Base-by-base conservation (phyloP, 768 basidiomycete species). In the Auricularia auricula-judae region DNA sequence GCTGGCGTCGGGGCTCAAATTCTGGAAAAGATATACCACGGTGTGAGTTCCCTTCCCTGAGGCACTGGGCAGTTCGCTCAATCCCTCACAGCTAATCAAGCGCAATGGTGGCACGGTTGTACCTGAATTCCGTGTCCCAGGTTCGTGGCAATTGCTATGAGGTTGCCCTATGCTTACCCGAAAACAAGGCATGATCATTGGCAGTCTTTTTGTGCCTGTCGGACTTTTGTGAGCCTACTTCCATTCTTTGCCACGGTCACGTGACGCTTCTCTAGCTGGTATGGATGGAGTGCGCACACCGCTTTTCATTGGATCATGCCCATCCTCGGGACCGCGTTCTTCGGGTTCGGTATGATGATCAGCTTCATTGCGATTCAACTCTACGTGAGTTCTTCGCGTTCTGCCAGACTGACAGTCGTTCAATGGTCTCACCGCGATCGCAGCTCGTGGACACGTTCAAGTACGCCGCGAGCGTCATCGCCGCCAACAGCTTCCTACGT, bases 261-360 rank as follows among this genome's bases (percentile, higher is more conserved):
- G 39, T 42, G 39, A 42, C 39, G 8, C 4, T 42, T 7, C 14
- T 51, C 18, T 18, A 51, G 47, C 47, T 51, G 47, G 47, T 91
- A 88, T 70, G 89, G 89, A 21, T 91, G 88, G 89, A 87, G 88
- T n/a, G 88, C 88, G 3, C 76, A 86, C 65, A 81, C 83, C 0
- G 74, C 74, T 59, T 67, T 83, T 0, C 87, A 89, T 69, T 89
- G 87, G 87, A 87, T 89, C 39, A 85, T 89, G 83, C 87, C 87
- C 4, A 86, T 88, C 67, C 80, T 84, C 61, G 86, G 85, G 18
- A 51, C 18, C 10, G 5, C 47, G 10, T 21, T 51, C 47, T 51
- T 51, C 47, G 47, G 47, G 7, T 21, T 51, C 18, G 47, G 47
- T 4, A 10, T 21, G 10, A 51, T 51, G 47, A 8, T 51, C 4